Evolutionary conservation across 805 yeast genomes (phyloP).

Genomic region (Metschnikowia kunwiensis): DNA sequence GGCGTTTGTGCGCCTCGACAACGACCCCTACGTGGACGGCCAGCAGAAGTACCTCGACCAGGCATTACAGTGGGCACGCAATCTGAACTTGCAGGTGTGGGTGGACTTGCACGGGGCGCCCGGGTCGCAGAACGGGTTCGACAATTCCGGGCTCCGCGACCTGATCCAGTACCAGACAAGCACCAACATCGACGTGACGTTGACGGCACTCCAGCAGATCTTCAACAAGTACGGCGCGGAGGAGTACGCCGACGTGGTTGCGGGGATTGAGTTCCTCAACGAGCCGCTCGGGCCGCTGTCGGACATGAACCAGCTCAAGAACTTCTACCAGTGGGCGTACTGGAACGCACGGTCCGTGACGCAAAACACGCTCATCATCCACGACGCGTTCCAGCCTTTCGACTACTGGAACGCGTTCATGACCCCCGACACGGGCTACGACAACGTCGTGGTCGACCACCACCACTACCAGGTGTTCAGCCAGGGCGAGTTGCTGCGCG

Average conservation of each 20-base stretch:
- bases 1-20: conserved; percentile 65
- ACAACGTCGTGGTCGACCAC: conserved; percentile 79
- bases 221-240: conserved; percentile 60
- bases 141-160: conserved; percentile 86
- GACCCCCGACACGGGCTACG: conserved; percentile 32
- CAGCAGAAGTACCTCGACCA: conserved; percentile 68
- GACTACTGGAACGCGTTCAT: conserved; percentile 60
- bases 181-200: conserved; percentile 37
- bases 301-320: conserved; percentile 54
- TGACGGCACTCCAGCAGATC: conserved; percentile 52
- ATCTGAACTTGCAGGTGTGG: conserved; percentile 71
- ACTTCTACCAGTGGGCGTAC: conserved; percentile 65
- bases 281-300: conserved; percentile 82
- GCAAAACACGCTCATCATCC: conserved; percentile 61
- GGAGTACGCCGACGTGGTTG: conserved; percentile 64
- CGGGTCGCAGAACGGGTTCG: conserved; percentile 95
- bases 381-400: conserved; percentile 72
- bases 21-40: conserved; percentile 87
- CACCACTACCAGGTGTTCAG: conserved; percentile 89
- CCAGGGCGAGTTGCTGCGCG: conserved; percentile 53
- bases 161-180: conserved; percentile 16
- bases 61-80: conserved; percentile 74
- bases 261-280: conserved; percentile 81
- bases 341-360: conserved; percentile 53
- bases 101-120: conserved; percentile 95